Conservation (phyloP, 2,329 filamentous ascomycete species). For the Ceratocystis cubensis region DNA sequence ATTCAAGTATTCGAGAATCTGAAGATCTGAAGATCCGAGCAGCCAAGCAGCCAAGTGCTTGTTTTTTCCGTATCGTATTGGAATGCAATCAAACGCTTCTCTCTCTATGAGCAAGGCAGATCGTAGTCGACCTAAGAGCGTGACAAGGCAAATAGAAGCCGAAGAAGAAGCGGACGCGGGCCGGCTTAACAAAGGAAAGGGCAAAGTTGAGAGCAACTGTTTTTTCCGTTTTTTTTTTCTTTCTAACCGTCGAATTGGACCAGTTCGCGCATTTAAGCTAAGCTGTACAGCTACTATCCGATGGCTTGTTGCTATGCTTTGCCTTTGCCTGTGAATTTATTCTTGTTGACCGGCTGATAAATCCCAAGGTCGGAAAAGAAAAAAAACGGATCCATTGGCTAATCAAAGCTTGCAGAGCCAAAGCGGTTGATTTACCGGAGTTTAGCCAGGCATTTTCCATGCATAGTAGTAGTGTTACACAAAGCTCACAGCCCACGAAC, state of each 20-base stretch:
- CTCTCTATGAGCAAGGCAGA: too few relatives aligned
- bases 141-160: neutral
- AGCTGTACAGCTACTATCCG: too few relatives aligned
- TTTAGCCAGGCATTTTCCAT: neutral
- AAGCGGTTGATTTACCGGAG: neutral
- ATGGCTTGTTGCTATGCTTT: neutral
- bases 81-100: too few relatives aligned
- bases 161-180: neutral
- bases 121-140: too few relatives aligned
- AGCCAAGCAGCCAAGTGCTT: too few relatives aligned
- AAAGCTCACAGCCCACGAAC: neutral
- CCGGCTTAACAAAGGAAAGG: too few relatives aligned
- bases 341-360: neutral
- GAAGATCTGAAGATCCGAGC: too few relatives aligned
- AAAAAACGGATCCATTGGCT: slow-evolving; percentile 7
- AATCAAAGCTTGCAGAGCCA: neutral
- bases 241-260: too few relatives aligned
- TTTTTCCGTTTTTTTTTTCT: too few relatives aligned
- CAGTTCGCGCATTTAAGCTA: too few relatives aligned
- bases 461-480: neutral
- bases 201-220: too few relatives aligned
- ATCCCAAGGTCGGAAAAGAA: neutral
- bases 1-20: neutral
- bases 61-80: too few relatives aligned
- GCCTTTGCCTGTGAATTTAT: neutral